Evolutionary conservation across 2,329 filamentous ascomycete species (phyloP), one percentile per base, ranked within the genome.

Genomic region (Metarhizium album): DNA sequence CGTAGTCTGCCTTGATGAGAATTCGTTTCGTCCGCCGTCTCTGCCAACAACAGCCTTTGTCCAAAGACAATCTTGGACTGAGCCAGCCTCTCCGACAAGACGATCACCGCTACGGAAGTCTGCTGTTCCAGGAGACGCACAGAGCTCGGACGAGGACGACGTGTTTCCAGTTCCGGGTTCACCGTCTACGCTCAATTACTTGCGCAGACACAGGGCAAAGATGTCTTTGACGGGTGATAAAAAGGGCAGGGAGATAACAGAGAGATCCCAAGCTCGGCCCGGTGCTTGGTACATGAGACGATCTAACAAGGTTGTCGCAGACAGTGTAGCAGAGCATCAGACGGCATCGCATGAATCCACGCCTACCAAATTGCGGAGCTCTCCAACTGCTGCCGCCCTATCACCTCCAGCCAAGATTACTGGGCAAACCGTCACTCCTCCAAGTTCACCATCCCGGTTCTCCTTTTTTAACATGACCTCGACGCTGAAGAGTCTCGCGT

Each of bases 391-490:
- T 57, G 42, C 37, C 23, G 20, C 24, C 5, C 46, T 37, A 3
- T 22, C 40, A 3, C 40, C 55, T 14, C 31, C 42, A 4, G 52
- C 42, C 14, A 38, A 18, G 18, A 16, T 27, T 14, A 13, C 22
- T 20, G 42, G 42, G 20, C 9, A 22, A 31, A 58, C 54, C 29
- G 40, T 55, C 40, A 45, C 55, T 4, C 49, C 62, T 7, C 47
- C 59, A 6, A 29, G 40, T 13, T 47, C 49, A 31, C n/a, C 46
- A 18, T 51, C 70, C 42, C 73, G 68, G 31, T 70, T 77, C 53
- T 68, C 70, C 38, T 73, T 76, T 55, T 62, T 78, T 45, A 62
- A 70, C 2, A 70, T 73, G 3, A 68, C 71, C 47, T 69, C 74
- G 4, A 66, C 71, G 11, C 61, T 75, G 43, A 71, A 61, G 51